Base-by-base conservation (phyloP, 106 monocot genomes). In the Dendrobium catenatum region DNA sequence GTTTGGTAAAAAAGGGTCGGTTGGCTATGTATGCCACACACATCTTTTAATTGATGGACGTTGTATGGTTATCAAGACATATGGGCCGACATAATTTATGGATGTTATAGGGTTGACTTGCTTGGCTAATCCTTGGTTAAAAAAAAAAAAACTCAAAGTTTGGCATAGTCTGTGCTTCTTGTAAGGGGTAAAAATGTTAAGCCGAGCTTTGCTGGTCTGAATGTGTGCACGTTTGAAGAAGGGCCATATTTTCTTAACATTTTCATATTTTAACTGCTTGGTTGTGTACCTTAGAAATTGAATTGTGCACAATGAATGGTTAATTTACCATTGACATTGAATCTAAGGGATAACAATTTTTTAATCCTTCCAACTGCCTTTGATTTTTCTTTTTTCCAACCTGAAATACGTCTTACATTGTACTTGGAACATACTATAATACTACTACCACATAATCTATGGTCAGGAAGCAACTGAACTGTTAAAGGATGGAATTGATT, bases 401-500 rank as follows among this genome's bases (percentile, higher is more conserved):
- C 19, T 61, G 20, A 22, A 37, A 37, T 37, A 37, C 37, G 15
- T 70, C 37, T 70, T 37, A 70, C 15, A 33, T 37, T 33, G 15
- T 70, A 37, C 37, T 70, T 70, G 16, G 31, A 9, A 15, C 33
- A 37, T 33, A 33, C 48, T 70, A 70, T 70, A 70, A 70, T 9
- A 11, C 37, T 33, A 37, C 13, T 22, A 37, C 33, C 8, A 44
- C 43, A 44, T 44, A 44, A 74, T 42, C 18, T 29, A 74, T 85
- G 33, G n/a, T 19, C 91, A 99, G 98, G 95, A 99, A 84, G 98
- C 90, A 4, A 80, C 88, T 74, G 93, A 91, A 48, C 80, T 99
- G 42, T 85, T 99, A 68, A 99, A 95, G 84, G 98, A 95, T 83
- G 88, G 87, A 31, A 93, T 95, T 86, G 98, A 95, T 81, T 87